Evolutionary conservation across 2,329 filamentous ascomycete species (phyloP).

Genomic region (Alternaria conjuncta): DNA sequence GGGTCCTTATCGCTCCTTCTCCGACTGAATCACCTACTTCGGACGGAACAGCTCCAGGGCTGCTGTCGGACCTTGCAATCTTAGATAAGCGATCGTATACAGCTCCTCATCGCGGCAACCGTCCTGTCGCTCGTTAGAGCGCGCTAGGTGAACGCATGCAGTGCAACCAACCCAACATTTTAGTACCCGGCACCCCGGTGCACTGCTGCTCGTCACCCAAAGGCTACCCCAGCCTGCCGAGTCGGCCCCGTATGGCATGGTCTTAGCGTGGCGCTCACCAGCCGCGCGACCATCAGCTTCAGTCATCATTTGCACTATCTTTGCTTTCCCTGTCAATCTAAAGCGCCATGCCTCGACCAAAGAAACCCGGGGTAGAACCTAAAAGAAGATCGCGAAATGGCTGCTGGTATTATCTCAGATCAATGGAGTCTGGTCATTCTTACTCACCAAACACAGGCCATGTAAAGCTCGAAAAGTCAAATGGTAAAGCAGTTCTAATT

Average conservation of each 20-base stretch:
- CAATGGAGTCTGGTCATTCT: neutral
- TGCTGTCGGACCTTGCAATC: neutral
- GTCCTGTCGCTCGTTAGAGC: constrained; percentile 14
- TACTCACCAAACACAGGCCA: constrained; percentile 60
- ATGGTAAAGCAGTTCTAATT: constrained; percentile 58
- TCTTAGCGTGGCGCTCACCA: neutral
- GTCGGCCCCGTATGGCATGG: constrained; percentile 4
- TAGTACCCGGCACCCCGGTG: constrained; percentile 12
- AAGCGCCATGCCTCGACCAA: constrained; percentile 66
- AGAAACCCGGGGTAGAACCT: constrained; percentile 68
- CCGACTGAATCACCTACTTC: neutral
- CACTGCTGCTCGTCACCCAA: constrained; percentile 1
- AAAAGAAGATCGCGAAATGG: constrained; percentile 72
- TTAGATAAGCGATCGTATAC: neutral
- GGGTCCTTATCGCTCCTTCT: constrained; percentile 16
- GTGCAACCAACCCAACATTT: neutral
- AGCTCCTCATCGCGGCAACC: neutral
- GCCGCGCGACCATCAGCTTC: neutral
- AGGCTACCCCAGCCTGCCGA: constrained; percentile 6
- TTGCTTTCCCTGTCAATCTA: neutral
- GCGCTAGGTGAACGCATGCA: constrained; percentile 12
- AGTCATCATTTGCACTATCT: neutral
- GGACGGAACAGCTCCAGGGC: neutral
- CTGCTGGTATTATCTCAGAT: constrained; percentile 62
- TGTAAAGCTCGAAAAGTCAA: constrained; percentile 82